Percentiles rank a stretch among this genome's conserved stretches.
Conservation (phyloP, 352 stramenopile genomes). For the Pythium plurisporium region DNA sequence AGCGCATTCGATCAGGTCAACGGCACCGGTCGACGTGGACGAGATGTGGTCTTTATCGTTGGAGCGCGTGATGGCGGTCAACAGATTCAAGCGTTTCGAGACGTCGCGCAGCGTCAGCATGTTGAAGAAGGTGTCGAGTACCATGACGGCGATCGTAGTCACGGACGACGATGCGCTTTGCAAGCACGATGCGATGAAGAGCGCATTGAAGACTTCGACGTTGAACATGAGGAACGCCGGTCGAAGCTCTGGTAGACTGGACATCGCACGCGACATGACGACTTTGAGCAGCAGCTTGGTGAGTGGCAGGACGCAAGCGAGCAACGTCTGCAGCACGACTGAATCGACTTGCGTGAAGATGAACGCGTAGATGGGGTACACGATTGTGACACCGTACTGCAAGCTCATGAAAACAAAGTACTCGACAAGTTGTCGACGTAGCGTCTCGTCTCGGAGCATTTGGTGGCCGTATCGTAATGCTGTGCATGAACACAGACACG, state of each 20-base stretch:
- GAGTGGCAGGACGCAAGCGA: slow-evolving; percentile 3
- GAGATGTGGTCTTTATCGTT: no score
- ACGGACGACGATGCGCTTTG: slow-evolving; percentile 30
- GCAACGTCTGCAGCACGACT: slow-evolving; percentile 1
- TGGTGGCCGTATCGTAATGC: slow-evolving; percentile 10
- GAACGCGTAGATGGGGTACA: slow-evolving; percentile 10
- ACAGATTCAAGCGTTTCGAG: not conserved
- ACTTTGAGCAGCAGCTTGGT: slow-evolving; percentile 13
- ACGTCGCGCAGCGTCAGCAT: slow-evolving; percentile 1
- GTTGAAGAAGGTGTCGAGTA: slow-evolving; percentile 15
- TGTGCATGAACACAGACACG: slow-evolving; percentile 1
- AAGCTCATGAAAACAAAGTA: not conserved
- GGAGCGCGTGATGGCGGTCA: not conserved
- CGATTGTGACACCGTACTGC: not conserved
- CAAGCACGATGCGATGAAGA: slow-evolving; percentile 42
- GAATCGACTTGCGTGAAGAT: not conserved
- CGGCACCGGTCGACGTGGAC: not conserved
- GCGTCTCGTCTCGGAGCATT: not conserved
- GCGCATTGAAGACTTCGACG: slow-evolving; percentile 21
- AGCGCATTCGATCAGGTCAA: not conserved
- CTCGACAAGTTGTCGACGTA: not conserved
- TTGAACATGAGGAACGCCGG: slow-evolving; percentile 33
- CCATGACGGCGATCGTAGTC: slow-evolving; percentile 24
- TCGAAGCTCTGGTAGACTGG: slow-evolving; percentile 23
- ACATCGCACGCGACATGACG: slow-evolving; percentile 14